Conservation (phyloP, 768 basidiomycete genomes). For the Lyophyllum decastes region DNA sequence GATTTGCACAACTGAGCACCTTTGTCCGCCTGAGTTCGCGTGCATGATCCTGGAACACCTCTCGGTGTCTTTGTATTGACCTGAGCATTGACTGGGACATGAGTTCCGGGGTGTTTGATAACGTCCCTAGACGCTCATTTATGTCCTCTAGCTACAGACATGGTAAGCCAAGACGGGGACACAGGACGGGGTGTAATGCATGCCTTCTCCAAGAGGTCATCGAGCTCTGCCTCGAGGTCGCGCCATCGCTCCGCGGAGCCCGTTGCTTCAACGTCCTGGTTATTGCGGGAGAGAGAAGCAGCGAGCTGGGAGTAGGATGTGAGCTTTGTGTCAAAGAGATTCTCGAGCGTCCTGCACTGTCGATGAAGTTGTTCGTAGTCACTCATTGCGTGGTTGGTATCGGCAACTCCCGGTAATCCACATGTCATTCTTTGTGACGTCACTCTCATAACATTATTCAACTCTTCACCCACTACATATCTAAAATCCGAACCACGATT, state of each 20-base stretch:
- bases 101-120: constrained; percentile 68
- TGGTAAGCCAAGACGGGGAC: constrained; percentile 12
- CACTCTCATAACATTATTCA: constrained; percentile 3
- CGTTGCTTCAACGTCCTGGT: constrained; percentile 67
- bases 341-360: constrained; percentile 92
- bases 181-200: constrained; percentile 9
- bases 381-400: constrained; percentile 46
- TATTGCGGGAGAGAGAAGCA: constrained; percentile 55
- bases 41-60: constrained; percentile 85
- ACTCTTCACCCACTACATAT: not conserved
- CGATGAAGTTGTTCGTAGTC: constrained; percentile 88
- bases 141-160: constrained; percentile 75
- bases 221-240: constrained; percentile 85
- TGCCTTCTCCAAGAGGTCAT: constrained; percentile 86
- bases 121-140: constrained; percentile 72
- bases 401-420: constrained; percentile 14
- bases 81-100: constrained; percentile 86
- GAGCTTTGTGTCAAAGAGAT: constrained; percentile 87
- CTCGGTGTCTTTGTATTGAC: constrained; percentile 87
- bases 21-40: constrained; percentile 87
- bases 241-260: constrained; percentile 74
- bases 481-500: constrained; percentile 65
- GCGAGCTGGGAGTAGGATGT: constrained; percentile 89
- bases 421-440: constrained; percentile 7
- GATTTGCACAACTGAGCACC: constrained; percentile 38